Percentiles rank a stretch among this genome's conserved stretches.
These are phyloP conservation scores for Eragrostis nindensis DNA, from an alignment of 176 grass and related monocot genomes.

Conservation along the genomic window DNA sequence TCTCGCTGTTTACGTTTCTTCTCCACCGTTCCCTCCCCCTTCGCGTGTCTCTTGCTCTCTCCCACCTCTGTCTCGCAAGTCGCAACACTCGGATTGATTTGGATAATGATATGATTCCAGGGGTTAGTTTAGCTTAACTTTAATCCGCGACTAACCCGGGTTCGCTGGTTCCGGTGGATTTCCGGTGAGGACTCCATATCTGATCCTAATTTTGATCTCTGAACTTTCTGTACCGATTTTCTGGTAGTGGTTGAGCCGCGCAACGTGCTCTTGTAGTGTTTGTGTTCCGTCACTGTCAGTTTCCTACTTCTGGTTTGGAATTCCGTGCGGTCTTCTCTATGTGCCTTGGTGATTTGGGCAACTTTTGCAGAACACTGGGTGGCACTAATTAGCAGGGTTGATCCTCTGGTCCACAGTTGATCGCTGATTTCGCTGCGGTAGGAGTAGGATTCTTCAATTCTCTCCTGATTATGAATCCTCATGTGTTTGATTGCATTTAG, in stretches of 20 bases:
- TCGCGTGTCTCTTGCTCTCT: neutral
- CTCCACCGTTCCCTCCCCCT: conserved; percentile 9
- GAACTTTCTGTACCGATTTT: conserved; percentile 8
- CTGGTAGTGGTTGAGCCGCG: neutral
- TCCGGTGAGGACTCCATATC: conserved; percentile 1
- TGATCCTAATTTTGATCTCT: conserved; percentile 35
- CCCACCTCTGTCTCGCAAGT: conserved; percentile 15
- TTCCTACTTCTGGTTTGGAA: neutral
- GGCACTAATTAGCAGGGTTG: neutral
- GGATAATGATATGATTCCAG: conserved; percentile 8
- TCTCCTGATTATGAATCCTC: neutral
- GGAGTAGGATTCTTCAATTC: neutral
- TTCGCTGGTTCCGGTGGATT: neutral
- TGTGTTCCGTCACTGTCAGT: neutral
- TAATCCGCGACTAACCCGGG: neutral
- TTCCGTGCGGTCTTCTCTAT: neutral
- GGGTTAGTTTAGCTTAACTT: conserved; percentile 6
- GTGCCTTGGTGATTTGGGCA: neutral
- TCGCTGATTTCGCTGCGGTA: conserved; percentile 4
- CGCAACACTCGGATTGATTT: conserved; percentile 18
- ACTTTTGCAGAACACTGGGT: neutral
- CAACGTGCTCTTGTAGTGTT: neutral
- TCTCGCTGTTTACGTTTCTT: conserved; percentile 42
- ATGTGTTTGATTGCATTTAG: conserved; percentile 32
- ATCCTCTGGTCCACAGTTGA: conserved; percentile 1